Evolutionary conservation across 371 early-diverging fungal genomes (phyloP), one percentile per base, ranked within the genome.

Genomic region (Astathelohania contejeani): DNA sequence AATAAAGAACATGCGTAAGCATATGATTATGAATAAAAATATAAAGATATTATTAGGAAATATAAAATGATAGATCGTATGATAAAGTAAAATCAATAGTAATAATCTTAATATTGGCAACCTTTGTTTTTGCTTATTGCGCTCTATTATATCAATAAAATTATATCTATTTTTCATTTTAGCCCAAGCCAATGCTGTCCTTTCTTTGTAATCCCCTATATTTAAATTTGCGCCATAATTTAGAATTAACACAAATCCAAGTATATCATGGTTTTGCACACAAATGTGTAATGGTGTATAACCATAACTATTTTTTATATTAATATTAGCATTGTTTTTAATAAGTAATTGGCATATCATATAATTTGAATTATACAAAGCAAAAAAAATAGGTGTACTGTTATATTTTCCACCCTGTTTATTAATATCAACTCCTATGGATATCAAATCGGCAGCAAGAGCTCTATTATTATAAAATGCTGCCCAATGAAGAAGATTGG

Each of bases 371-470:
- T 63, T 63, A 35, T 63, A 63, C 0, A 49, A 16, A 28, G 58
- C 57, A 58, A 53, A 63, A 14, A 46, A 40, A 2, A 63, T 9
- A 25, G 64, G 64, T 1, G 53, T 48, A 32, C 58, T 58, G 3
- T 39, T 23, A 14, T 46, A 49, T 18, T 18, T 38, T 3, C 64
- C 64, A 12, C 64, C 64, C 12, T 26, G 24, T 22, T 26, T 26
- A 45, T 63, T 40, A 16, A 58, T 24, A 9, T n/a, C 10, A 12
- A 12, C 18, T 16, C 14, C 25, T n/a, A n/a, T n/a, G 4, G n/a
- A 0, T 16, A 51, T 14, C 25, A 26, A 3, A 16, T 40, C 26
- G 14, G n/a, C 19, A 37, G 53, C 32, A 1, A 63, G 40, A 18
- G 47, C 35, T 18, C 39, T 9, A 29, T 50, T 51, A 24, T 58